Evolutionary conservation across 2,329 filamentous ascomycete species (phyloP), one percentile per base, ranked within the genome.

Genomic region (Colletotrichum aenigma): DNA sequence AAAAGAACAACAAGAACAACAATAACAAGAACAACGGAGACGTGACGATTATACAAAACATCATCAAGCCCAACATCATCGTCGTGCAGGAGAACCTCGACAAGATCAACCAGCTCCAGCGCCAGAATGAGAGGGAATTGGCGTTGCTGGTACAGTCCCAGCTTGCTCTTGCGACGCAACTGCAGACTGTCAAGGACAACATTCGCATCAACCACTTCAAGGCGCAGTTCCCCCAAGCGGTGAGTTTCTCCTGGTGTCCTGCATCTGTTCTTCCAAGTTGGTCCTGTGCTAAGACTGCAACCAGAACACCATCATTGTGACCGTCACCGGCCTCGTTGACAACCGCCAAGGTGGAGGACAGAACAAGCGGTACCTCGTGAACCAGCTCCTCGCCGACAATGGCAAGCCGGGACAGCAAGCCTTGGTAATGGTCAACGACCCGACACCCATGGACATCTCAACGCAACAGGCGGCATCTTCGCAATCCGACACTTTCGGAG

Each of bases 131-230:
- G 79, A 80, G 82, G 65, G 79, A 86, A 72, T 83, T 86, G 64
- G 82, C 83, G 18, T 81, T 82, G 43, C 81, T 85, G 15, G 78
- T 86, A 7, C 82, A 86, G 75, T 81, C 83, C 1, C 80, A 86
- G 75, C 74, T 86, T 26, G 82, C 83, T 12, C 79, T 86, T 21
- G 78, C 83, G 48, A 82, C 81, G 9, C 82, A 85, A 75, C 79
- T 86, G 55, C 82, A 86, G 76, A 82, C 81, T 26, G 83, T 86
- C 79, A 86, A 86, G 82, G 84, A 86, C 75, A 86, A 85, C 77
- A 86, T 86, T 76, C 83, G 85, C 12, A 71, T 85, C 60, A 87
- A 86, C 78, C 82, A 83, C 75, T 85, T 87, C 79, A 81, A 81
- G 76, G 79, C 82, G 10, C 81, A 82, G 21, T 85, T 85, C 70